Base-by-base conservation (phyloP, 2,329 filamentous ascomycete genomes). In the Hypocrella siamensis region DNA sequence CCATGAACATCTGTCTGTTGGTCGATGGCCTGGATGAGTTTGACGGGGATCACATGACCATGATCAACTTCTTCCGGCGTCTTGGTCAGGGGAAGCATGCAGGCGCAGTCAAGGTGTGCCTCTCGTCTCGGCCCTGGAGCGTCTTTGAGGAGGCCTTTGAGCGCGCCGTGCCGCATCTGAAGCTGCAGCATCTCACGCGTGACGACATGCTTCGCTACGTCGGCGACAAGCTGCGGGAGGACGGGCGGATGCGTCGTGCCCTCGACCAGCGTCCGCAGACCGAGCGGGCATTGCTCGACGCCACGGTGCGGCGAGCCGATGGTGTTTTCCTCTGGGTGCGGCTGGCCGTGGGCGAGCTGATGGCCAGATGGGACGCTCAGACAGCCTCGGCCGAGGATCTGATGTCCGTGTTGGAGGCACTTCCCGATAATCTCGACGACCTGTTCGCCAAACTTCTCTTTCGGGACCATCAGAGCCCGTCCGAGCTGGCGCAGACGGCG, bases 1-100 rank as follows among this genome's bases (percentile, higher is more conserved):
- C 12, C 0, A 43, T 37, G 27, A 48, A 40, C 8, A 35, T 52
- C 4, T 52, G 48, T 3, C 32, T 46, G 0, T 49, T 55, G 12
- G 39, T 54, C 1, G 52, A 54, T 11, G 52, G 52, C 0, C 38
- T 54, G 2, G 50, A 54, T 17, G 52, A 54, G 30, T 54, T 53
- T 25, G 46, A 48, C 4, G 51, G 51, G 1, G 37, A 52, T 3
- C 45, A 51, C 11, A n/a, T 28, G 0, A 33, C 37, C 2, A 41
- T 54, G 1, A 44, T 52, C 2, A 25, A 44, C 3, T 46, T 54
- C 19, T 45, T 54, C 26, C 43, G 38, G n/a, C 28, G 37, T 4
- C 17, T 52, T 2, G 40, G 38, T 2, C 19, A 28, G 6, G 40
- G 39, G 9, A 16, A 38, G 1, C 36, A 37, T 14, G 33, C 38